Percentiles rank a stretch among this genome's conserved stretches.
These are phyloP conservation scores for Macaranga tanarius DNA, from an alignment of 441 rosid genomes.

Conservation along the genomic window DNA sequence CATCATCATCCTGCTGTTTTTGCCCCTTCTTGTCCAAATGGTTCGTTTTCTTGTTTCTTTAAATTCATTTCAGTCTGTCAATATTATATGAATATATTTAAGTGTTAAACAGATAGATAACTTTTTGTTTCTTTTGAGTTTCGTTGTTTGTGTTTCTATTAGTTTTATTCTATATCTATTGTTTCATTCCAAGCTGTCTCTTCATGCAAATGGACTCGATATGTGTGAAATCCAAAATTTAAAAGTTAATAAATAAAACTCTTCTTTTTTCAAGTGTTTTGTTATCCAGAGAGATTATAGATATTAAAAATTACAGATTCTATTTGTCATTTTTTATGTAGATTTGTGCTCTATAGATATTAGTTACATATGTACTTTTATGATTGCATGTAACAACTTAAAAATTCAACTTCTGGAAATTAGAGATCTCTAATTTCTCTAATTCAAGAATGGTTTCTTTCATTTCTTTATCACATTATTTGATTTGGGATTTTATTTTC, in stretches of 20 bases:
- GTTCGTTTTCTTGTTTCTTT: constrained; percentile 30
- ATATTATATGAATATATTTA: neutral
- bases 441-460: neutral
- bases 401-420: neutral
- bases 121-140: constrained; percentile 20
- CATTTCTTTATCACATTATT: neutral
- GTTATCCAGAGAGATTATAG: constrained; percentile 6
- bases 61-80: neutral
- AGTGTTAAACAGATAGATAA: neutral
- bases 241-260: neutral
- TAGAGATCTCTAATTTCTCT: neutral
- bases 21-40: constrained; percentile 51
- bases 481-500: neutral
- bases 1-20: constrained; percentile 28
- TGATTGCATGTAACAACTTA: neutral
- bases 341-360: constrained; percentile 10
- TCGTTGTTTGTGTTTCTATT: constrained; percentile 26
- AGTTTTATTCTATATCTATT: neutral
- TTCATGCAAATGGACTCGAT: constrained; percentile 39
- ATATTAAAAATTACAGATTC: constrained; percentile 6
- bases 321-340: constrained; percentile 14
- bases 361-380: neutral
- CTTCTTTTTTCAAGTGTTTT: constrained; percentile 13
- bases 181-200: constrained; percentile 31
- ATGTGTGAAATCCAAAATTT: constrained; percentile 12